These are phyloP conservation scores for Mycena metata DNA, from an alignment of 768 basidiomycete species.

Conservation along the genomic window DNA sequence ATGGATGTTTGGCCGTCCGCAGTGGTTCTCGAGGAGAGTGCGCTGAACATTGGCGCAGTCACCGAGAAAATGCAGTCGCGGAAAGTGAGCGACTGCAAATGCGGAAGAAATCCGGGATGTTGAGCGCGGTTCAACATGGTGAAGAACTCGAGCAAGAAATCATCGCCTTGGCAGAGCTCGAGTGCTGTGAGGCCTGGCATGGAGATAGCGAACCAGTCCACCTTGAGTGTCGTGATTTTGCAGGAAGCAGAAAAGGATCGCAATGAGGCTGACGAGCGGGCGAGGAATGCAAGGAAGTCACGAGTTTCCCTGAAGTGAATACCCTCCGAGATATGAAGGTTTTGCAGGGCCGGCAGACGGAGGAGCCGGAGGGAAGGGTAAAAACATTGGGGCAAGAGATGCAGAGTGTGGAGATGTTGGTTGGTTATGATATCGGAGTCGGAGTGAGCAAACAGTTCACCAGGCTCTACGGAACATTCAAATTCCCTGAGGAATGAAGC, in stretches of 20 bases:
- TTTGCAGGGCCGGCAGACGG: neutral
- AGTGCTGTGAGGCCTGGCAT: conserved; percentile 6
- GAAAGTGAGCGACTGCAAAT: neutral
- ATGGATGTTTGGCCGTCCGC: neutral
- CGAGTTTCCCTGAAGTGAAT: too few relatives aligned
- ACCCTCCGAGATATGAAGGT: neutral
- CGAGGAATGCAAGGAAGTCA: neutral
- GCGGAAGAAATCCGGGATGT: neutral
- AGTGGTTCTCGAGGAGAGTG: neutral
- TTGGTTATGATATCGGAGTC: neutral
- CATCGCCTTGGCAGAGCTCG: neutral
- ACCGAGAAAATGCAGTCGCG: neutral
- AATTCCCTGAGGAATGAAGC: neutral
- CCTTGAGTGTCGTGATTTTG: neutral
- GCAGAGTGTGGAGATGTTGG: conserved; percentile 2
- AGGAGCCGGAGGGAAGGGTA: neutral
- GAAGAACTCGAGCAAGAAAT: neutral
- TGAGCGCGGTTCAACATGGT: neutral
- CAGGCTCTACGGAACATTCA: neutral
- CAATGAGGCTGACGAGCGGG: conserved; percentile 4
- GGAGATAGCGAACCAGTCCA: neutral
- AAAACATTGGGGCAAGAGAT: neutral
- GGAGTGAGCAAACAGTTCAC: too few relatives aligned
- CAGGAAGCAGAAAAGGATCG: neutral
- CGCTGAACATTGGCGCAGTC: neutral